A percentile compares a stretch with the other conserved stretches of the same genome.
These are phyloP conservation scores for Dichotomocladium elegans DNA, from an alignment of 371 early-diverging fungal species.

Conservation along the genomic window DNA sequence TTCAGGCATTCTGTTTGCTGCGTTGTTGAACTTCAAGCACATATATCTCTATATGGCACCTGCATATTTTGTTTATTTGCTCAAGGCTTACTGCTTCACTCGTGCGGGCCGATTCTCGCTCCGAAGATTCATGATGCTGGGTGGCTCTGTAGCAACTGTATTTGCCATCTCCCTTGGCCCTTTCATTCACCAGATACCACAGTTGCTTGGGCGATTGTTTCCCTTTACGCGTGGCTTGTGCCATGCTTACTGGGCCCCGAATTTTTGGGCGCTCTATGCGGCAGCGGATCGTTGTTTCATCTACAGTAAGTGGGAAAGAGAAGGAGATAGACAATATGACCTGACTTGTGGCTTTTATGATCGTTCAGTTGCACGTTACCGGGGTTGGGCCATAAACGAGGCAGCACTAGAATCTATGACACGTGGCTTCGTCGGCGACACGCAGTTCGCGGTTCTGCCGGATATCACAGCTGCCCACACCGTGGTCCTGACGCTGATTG, in stretches of 20 bases:
- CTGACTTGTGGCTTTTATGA: background rate
- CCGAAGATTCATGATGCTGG: conserved; percentile 54
- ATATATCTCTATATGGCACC: conserved; percentile 95
- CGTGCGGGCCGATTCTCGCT: conserved; percentile 25
- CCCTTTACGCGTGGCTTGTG: conserved; percentile 95
- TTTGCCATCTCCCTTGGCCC: conserved; percentile 85
- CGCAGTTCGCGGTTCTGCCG: conserved; percentile 78
- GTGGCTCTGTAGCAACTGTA: conserved; percentile 59
- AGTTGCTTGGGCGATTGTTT: conserved; percentile 85
- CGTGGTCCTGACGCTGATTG: conserved; percentile 68
- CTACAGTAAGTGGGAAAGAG: conserved; percentile 17
- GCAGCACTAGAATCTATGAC: conserved; percentile 67
- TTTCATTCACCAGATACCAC: conserved; percentile 70
- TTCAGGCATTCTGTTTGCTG: conserved; percentile 83
- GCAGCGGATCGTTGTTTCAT: conserved; percentile 76
- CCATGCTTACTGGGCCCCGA: conserved; percentile 98
- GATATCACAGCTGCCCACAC: conserved; percentile 73
- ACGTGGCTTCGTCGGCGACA: conserved; percentile 91
- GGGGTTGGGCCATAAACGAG: conserved; percentile 42
- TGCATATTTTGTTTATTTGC: conserved; percentile 88
- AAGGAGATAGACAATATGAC: background rate
- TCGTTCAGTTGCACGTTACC: conserved; percentile 27
- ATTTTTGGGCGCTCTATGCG: conserved; percentile 94
- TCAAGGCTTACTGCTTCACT: conserved; percentile 81
- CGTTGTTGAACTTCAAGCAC: conserved; percentile 93